Percentiles rank a stretch among this genome's conserved stretches.
These are phyloP conservation scores for Tanacetum coccineum DNA, from an alignment of 129 eudicot species.

Conservation along the genomic window DNA sequence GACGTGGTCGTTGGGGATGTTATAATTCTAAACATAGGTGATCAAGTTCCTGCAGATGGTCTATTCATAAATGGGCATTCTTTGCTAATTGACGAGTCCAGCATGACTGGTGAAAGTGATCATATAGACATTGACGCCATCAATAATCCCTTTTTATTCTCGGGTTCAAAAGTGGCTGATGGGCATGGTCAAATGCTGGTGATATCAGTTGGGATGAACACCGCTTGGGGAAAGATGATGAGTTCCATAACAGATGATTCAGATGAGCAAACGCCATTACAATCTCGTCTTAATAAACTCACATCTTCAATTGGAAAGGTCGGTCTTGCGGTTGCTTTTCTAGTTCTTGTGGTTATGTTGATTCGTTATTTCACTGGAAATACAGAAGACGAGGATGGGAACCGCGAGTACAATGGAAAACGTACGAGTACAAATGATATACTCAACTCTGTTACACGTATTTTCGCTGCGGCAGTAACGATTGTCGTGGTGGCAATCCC, in stretches of 20 bases:
- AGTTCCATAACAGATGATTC: background rate
- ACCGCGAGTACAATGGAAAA: background rate
- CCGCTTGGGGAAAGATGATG: background rate
- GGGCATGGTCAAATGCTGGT: slow-evolving; percentile 1
- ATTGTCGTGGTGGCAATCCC: background rate
- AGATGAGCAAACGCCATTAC: background rate
- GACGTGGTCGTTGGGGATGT: background rate
- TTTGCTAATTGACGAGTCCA: background rate
- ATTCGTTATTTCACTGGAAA: slow-evolving; percentile 1
- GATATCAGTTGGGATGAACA: background rate
- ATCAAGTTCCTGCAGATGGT: background rate
- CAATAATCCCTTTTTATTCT: background rate
- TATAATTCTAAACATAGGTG: background rate
- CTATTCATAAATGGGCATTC: background rate
- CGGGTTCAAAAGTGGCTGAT: background rate
- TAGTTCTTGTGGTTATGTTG: background rate
- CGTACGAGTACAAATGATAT: background rate
- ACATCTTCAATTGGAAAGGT: background rate
- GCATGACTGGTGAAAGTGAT: background rate
- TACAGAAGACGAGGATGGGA: background rate
- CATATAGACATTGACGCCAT: background rate
- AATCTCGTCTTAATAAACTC: background rate
- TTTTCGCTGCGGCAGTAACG: background rate
- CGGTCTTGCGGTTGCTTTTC: background rate
- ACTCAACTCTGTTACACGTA: background rate